phyloP scores from a whole-genome alignment of 2,329 filamentous ascomycete species.

The Stachybotrys chartarum region DNA sequence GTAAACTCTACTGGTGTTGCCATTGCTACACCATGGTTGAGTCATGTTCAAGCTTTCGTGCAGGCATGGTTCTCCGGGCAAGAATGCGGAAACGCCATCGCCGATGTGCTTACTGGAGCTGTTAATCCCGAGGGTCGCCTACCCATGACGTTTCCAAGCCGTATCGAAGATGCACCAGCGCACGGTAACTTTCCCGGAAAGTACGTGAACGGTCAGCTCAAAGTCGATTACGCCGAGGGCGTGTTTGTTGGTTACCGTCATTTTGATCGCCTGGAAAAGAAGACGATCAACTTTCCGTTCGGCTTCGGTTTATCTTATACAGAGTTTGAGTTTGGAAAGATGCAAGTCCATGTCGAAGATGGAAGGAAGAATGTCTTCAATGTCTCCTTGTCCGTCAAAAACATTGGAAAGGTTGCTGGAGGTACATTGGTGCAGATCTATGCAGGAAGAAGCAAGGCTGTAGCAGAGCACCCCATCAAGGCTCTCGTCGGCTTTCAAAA shows the following conservation, averaged over 20 bases:
- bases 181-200: conserved; percentile 53
- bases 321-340: conserved; percentile 47
- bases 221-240: conserved; percentile 57
- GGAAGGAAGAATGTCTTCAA: conserved; percentile 44
- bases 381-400: conserved; percentile 44
- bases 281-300: conserved; percentile 55
- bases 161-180: conserved; percentile 53
- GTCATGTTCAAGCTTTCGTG: conserved; percentile 47
- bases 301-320: conserved; percentile 63
- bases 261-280: conserved; percentile 49
- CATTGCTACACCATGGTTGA: conserved; percentile 47
- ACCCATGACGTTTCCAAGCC: conserved; percentile 53
- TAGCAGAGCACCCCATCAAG: conserved; percentile 18
- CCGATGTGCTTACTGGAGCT: conserved; percentile 56
- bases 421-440: conserved; percentile 50
- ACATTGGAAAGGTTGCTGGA: conserved; percentile 44
- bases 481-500: conserved; percentile 22
- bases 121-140: conserved; percentile 58
- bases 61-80: conserved; percentile 65
- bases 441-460: conserved; percentile 8
- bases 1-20: conserved; percentile 59
- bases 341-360: conserved; percentile 20
- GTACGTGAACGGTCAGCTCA: conserved; percentile 11
- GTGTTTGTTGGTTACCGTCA: conserved; percentile 62
- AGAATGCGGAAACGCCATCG: conserved; percentile 60